Evolutionary conservation across 2,329 filamentous ascomycete species (phyloP), one percentile per base, ranked within the genome.

Genomic region (Trichophyton mentagrophytes): DNA sequence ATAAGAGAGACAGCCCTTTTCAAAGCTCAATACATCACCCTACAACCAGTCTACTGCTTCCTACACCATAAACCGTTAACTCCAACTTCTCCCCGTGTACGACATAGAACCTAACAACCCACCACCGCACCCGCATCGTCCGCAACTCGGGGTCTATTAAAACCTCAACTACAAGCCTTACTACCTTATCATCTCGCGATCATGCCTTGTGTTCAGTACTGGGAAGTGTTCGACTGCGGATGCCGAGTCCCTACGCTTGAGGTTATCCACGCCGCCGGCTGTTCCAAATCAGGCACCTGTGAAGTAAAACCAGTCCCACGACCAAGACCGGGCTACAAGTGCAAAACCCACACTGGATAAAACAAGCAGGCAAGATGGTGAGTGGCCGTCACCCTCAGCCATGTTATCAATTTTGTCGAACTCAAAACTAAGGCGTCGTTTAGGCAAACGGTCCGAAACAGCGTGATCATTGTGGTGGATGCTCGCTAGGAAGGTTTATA

Each of bases 201-300:
- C 49, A 55, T 55, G 49, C 49, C 49, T 61, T 64, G 61, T 40
- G 57, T 62, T 30, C 61, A 64, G 47, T 64, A 62, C 59, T 64
- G 57, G 47, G 61, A 62, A 57, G 58, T 59, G n/a, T 64, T 64
- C 36, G 59, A 64, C 27, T 64, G 63, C 61, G 63, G 63, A 53
- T 62, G 61, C 61, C 55, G 17, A n/a, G 33, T 57, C 13, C 36
- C 36, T 9, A 8, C 27, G 11, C 55, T 25, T n/a, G 40, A 3
- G 13, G 55, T 57, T 25, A 33, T 57, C 55, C 33, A 57, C 22
- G 55, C 55, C 55, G 22, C 55, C 0, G 40, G 55, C 55, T 57
- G 36, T 11, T n/a, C 55, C 4, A 57, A 55, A 36, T n/a, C 25
- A 13, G 49, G 49, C 3, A n/a, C 8, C 3, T 57, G 55, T 44